Conservation (phyloP, 2,329 filamentous ascomycete species). For the Hymenoscyphus fructigenus region DNA sequence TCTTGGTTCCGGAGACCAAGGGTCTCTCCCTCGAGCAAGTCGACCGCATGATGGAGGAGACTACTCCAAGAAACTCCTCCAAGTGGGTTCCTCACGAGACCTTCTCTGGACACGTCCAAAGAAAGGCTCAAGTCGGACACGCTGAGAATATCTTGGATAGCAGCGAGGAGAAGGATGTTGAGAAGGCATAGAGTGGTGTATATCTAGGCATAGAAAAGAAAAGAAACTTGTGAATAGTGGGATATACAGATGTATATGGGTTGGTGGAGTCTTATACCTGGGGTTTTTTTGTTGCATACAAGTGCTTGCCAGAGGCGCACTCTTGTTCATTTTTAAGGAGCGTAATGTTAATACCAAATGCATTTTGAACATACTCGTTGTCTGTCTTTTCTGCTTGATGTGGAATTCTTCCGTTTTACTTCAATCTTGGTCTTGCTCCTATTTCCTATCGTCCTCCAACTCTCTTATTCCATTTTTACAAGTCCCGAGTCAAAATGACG, state of each 20-base stretch:
- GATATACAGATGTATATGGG: neutral
- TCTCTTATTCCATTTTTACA: too few species aligned
- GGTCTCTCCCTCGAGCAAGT: constrained; percentile 80
- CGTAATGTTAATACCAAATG: constrained; percentile 1
- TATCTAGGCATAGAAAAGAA: neutral
- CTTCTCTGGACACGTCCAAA: constrained; percentile 22
- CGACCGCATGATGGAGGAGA: constrained; percentile 67
- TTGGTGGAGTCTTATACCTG: neutral
- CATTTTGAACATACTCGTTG: neutral
- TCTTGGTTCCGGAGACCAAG: constrained; percentile 84
- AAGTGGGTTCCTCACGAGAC: constrained; percentile 34
- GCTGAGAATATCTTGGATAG: neutral
- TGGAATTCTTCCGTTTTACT: too few species aligned
- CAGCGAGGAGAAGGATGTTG: neutral
- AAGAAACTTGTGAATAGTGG: neutral
- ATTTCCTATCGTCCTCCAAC: too few species aligned
- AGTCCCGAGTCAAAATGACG: too few species aligned
- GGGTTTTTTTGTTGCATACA: neutral
- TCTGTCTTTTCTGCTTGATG: too few species aligned
- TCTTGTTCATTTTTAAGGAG: neutral
- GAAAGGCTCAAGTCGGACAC: neutral
- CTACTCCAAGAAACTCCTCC: constrained; percentile 41
- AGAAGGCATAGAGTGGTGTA: neutral
- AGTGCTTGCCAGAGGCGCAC: constrained; percentile 1
- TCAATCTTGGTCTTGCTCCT: too few species aligned